Conservation (phyloP, 2,329 filamentous ascomycete species). For the Neofusicoccum ribis region DNA sequence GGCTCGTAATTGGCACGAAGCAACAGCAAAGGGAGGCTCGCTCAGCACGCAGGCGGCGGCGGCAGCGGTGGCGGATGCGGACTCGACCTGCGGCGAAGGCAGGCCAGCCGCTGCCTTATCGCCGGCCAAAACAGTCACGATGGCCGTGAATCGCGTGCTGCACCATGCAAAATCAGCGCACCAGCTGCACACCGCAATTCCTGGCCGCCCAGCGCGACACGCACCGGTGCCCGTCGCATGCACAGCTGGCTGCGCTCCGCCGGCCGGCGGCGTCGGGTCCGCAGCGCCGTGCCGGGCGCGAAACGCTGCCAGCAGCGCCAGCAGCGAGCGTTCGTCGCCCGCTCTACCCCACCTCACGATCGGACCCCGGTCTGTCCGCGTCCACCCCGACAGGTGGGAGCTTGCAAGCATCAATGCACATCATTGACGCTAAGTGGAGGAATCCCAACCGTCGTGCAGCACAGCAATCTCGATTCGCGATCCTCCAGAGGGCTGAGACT, state of each 20-base stretch:
- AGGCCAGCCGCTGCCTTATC: not conserved
- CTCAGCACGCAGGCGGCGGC: not conserved
- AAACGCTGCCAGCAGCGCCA: not conserved
- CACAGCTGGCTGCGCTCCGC: not conserved
- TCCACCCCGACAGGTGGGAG: not conserved
- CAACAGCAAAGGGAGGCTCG: not conserved
- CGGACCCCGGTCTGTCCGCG: not conserved
- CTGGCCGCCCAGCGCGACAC: not conserved
- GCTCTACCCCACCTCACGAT: slow-evolving; percentile 13
- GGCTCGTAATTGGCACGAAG: not conserved
- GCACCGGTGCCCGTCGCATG: no score
- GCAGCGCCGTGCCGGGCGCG: not conserved
- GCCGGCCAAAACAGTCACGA: not conserved
- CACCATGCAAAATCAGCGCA: slow-evolving; percentile 14
- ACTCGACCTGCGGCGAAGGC: not conserved
- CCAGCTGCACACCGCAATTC: slow-evolving; percentile 14
- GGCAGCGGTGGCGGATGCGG: not conserved
- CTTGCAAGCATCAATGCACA: slow-evolving; percentile 13
- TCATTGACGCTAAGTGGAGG: slow-evolving; percentile 8
- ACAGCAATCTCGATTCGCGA: slow-evolving; percentile 8
- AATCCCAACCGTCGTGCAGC: slow-evolving; percentile 13
- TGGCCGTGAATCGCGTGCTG: slow-evolving; percentile 9
- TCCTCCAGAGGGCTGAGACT: not conserved
- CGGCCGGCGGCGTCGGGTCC: not conserved
- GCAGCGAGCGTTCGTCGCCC: not conserved